phyloP scores from a whole-genome alignment of 108 stramenopile species.

The Pseudonitzschia multistriata region DNA sequence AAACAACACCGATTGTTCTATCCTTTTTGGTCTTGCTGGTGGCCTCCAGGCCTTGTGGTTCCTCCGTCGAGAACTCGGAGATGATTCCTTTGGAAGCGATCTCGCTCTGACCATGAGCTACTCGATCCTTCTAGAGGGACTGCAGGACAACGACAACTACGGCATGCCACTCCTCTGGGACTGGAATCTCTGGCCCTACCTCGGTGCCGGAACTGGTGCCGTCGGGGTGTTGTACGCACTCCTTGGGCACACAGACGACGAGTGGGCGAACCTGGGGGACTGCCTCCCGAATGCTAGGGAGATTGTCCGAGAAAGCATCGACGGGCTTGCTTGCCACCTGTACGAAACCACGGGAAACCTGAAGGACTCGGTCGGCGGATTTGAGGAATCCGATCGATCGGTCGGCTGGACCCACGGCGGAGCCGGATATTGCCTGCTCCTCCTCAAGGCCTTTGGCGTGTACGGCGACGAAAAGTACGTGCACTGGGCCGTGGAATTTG shows the following conservation, averaged over 20 bases:
- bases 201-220: conserved; percentile 3
- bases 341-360: neutral
- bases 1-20: conserved; percentile 4
- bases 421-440: neutral
- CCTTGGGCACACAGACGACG: conserved; percentile 1
- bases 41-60: conserved; percentile 2
- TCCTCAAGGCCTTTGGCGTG: conserved; percentile 10
- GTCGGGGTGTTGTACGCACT: conserved; percentile 4
- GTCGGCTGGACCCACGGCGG: conserved; percentile 5
- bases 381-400: neutral
- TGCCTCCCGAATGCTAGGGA: neutral
- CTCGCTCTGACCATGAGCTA: neutral
- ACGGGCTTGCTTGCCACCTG: neutral
- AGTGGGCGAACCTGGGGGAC: neutral
- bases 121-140: conserved; percentile 1
- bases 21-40: conserved; percentile 1
- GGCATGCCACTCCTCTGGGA: neutral
- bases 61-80: neutral
- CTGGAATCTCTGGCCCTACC: conserved; percentile 1
- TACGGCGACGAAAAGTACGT: conserved; percentile 1
- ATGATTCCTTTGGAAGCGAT: neutral
- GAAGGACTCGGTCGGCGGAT: neutral
- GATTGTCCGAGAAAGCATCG: neutral
- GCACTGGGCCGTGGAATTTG: neutral
- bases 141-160: neutral